Conservation (phyloP, 2,329 filamentous ascomycete species). For the Laburnicola sp. region DNA sequence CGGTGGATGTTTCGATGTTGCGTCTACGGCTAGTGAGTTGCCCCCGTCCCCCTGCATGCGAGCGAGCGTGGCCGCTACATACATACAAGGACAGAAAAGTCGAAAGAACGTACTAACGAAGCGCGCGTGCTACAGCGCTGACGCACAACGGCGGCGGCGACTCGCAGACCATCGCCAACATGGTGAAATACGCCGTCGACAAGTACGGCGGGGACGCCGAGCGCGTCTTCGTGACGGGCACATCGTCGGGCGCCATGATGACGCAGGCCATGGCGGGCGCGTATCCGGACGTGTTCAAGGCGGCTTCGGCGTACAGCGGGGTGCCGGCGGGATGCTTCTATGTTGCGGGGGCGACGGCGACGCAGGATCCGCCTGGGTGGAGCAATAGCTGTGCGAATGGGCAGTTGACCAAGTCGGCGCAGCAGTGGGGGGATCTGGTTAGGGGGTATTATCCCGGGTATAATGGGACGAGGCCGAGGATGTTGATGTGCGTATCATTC, state of each 20-base stretch:
- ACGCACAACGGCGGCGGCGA: conserved; percentile 28
- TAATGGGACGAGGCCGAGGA: conserved; percentile 18
- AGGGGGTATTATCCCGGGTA: conserved; percentile 20
- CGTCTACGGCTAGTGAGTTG: conserved; percentile 20
- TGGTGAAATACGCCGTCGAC: conserved; percentile 25
- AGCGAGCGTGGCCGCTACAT: too few relatives aligned
- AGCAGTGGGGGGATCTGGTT: conserved; percentile 22
- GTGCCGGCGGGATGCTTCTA: conserved; percentile 19
- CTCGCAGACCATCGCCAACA: conserved; percentile 24
- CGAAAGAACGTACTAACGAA: not conserved
- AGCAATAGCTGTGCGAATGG: conserved; percentile 23
- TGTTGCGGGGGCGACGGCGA: conserved; percentile 22
- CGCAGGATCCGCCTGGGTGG: conserved; percentile 45
- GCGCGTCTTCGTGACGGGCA: not conserved
- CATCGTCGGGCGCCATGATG: conserved; percentile 37
- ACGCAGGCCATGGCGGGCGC: conserved; percentile 12
- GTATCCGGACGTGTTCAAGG: conserved; percentile 17
- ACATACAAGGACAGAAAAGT: too few relatives aligned
- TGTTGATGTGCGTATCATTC: conserved; percentile 18
- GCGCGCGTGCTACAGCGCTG: conserved; percentile 15
- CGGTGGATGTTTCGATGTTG: conserved; percentile 28
- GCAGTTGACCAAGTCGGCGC: conserved; percentile 18
- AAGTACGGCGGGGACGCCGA: conserved; percentile 9
- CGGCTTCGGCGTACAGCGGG: conserved; percentile 12
- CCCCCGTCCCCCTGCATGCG: too few relatives aligned